A percentile compares a stretch with the other conserved stretches of the same genome.
Evolutionary conservation across 306 rosid genomes (phyloP).

Genomic region (Prunus mira): DNA sequence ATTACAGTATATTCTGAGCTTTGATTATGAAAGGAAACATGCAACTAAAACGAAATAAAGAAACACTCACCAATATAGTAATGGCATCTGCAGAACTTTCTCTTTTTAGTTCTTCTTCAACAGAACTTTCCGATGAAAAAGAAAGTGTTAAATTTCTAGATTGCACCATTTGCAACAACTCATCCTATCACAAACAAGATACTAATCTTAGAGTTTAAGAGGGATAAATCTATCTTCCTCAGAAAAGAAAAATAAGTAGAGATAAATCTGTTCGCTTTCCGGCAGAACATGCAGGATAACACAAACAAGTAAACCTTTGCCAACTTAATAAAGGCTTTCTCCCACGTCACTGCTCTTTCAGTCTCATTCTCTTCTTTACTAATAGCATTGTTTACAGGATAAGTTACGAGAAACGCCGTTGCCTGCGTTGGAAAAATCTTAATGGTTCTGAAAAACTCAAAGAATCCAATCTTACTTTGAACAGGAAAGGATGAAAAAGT

Average conservation of each 20-base stretch:
- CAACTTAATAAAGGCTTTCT: slow-evolving; percentile 84
- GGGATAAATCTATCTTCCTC: background rate
- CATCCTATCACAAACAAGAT: slow-evolving; percentile 53
- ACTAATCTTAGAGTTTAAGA: background rate
- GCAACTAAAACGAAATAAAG: slow-evolving; percentile 10
- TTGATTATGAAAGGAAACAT: background rate
- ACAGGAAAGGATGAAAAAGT: slow-evolving; percentile 1
- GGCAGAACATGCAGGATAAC: slow-evolving; percentile 8
- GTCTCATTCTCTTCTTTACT: slow-evolving; percentile 63
- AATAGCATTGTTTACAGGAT: slow-evolving; percentile 86
- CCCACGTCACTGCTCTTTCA: slow-evolving; percentile 87
- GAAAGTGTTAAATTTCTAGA: slow-evolving; percentile 81
- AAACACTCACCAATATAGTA: slow-evolving; percentile 73
- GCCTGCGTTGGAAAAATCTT: slow-evolving; percentile 61
- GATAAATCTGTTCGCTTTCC: background rate
- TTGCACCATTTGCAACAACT: slow-evolving; percentile 73
- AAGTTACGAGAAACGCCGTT: slow-evolving; percentile 78
- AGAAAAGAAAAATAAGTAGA: no score
- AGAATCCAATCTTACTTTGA: slow-evolving; percentile 14
- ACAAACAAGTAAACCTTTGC: slow-evolving; percentile 62
- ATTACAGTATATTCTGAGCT: background rate
- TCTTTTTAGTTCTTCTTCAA: slow-evolving; percentile 94
- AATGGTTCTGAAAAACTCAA: slow-evolving; percentile 30
- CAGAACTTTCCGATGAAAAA: slow-evolving; percentile 96
- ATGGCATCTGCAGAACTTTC: slow-evolving; percentile 96